A percentile compares a stretch with the other conserved stretches of the same genome.
These are phyloP conservation scores for Pichia sp. DNA, from an alignment of 1,139 yeast species.

Conservation along the genomic window DNA sequence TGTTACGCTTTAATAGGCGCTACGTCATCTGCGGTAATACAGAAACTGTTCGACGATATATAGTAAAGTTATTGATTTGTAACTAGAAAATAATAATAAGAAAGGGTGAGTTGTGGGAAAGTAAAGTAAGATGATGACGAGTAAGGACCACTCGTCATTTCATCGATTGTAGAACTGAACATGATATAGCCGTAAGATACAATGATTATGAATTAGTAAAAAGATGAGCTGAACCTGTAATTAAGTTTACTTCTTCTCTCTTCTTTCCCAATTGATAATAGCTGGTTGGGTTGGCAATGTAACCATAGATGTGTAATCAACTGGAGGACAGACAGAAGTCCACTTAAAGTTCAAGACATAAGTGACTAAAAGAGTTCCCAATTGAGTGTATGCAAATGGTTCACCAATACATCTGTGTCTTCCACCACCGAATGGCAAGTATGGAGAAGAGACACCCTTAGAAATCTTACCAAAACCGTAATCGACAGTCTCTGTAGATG, in stretches of 20 bases:
- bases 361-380: slow-evolving; percentile 76
- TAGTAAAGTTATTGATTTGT: no score
- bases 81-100: no score
- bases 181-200: no score
- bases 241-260: slow-evolving; percentile 11
- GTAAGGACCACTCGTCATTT: no score
- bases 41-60: no score
- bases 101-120: no score
- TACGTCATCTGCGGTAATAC: no score
- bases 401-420: slow-evolving; percentile 99
- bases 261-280: slow-evolving; percentile 59
- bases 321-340: slow-evolving; percentile 60
- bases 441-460: slow-evolving; percentile 93
- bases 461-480: slow-evolving; percentile 95
- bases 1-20: no score
- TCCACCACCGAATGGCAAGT: slow-evolving; percentile 98
- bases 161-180: no score
- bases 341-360: slow-evolving; percentile 73
- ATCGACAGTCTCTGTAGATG: slow-evolving; percentile 59
- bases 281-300: slow-evolving; percentile 84
- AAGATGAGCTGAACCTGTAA: no score
- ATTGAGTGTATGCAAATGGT: slow-evolving; percentile 93
- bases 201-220: no score
- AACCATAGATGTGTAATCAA: slow-evolving; percentile 91
- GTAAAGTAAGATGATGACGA: no score